Base-by-base conservation (phyloP, 495 filamentous ascomycete genomes). In the Penicillium odoratum region DNA sequence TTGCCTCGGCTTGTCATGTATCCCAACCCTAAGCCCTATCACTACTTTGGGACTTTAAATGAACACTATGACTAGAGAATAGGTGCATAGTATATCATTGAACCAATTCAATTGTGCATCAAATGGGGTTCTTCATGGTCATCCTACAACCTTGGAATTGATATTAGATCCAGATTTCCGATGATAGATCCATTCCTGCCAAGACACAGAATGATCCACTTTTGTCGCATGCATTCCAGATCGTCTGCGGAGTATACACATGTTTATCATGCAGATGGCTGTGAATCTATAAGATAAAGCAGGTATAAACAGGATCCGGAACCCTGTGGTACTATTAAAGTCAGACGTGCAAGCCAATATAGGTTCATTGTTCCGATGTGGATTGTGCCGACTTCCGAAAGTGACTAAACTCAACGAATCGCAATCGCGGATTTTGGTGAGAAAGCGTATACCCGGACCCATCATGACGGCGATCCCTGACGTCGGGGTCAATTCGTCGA, bases 11-110 rank as follows among this genome's bases (percentile, higher is more conserved):
- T 28, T 36, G 18, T 45, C 42, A 54, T 29, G 54, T 25, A 18
- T 4, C 28, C 13, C 11, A 61, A 43, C 62, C 62, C 59, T 65
- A 62, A 65, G 13, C 62, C 62, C 62, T 65, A 62, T 56, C 51
- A 30, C 58, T 55, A 46, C 11, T 65, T 58, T 53, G 49, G 16
- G 31, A 38, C 21, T 21, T 21, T 21, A 1, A 21, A 21, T 2
- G 11, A 36, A 36, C 7, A 8, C 8, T 36, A 36, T 21, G 21
- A 21, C 21, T 21, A 2, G 21, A 21, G 21, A 21, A 21, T 21
- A 21, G 21, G 21, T 21, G 21, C 21, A 21, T 21, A 21, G 21
- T 21, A 21, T 21, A 21, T 21, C 21, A 21, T 21, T 21, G 21
- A 21, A 21, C 21, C 21, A 21, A 2, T 21, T 2, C 21, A 21